A percentile compares a stretch with the other conserved stretches of the same genome.
Evolutionary conservation across 352 stramenopile species (phyloP).

Genomic region (Elongisporangium senticosum): DNA sequence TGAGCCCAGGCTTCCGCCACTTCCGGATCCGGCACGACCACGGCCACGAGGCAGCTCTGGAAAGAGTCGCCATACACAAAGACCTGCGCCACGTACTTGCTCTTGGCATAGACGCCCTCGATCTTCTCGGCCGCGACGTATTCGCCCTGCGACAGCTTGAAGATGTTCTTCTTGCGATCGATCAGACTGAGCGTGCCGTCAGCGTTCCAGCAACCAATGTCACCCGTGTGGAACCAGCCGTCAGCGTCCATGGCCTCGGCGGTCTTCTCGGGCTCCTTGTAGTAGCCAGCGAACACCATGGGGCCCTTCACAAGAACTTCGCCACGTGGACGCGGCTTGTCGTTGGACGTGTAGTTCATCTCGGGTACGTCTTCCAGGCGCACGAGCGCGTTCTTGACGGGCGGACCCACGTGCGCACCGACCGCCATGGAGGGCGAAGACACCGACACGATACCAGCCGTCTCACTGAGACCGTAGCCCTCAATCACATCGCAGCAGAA

Average conservation of each 20-base stretch:
- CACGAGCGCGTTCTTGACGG: slow-evolving; percentile 77
- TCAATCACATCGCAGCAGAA: slow-evolving; percentile 87
- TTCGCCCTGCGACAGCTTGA: slow-evolving; percentile 89
- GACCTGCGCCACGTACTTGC: slow-evolving; percentile 84
- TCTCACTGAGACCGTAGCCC: slow-evolving; percentile 95
- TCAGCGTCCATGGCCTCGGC: slow-evolving; percentile 82
- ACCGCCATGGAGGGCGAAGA: slow-evolving; percentile 26
- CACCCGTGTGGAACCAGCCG: slow-evolving; percentile 94
- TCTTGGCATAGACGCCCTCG: slow-evolving; percentile 90
- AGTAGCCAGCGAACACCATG: slow-evolving; percentile 89
- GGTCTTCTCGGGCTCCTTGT: slow-evolving; percentile 89
- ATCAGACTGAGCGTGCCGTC: slow-evolving; percentile 86
- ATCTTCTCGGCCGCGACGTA: slow-evolving; percentile 96
- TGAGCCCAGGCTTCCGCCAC: slow-evolving; percentile 33
- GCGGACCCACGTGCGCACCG: slow-evolving; percentile 89
- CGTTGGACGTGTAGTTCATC: slow-evolving; percentile 90
- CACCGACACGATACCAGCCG: slow-evolving; percentile 75
- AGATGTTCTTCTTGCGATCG: slow-evolving; percentile 89
- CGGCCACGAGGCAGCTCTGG: slow-evolving; percentile 87
- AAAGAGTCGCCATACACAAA: slow-evolving; percentile 95
- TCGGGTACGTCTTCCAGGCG: slow-evolving; percentile 92
- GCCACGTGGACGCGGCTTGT: slow-evolving; percentile 41
- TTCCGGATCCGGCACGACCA: slow-evolving; percentile 80
- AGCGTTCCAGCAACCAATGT: slow-evolving; percentile 91
- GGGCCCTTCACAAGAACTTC: slow-evolving; percentile 54